Conservation (phyloP, 78 protist genomes). For the Dictyostelium intermedium region DNA sequence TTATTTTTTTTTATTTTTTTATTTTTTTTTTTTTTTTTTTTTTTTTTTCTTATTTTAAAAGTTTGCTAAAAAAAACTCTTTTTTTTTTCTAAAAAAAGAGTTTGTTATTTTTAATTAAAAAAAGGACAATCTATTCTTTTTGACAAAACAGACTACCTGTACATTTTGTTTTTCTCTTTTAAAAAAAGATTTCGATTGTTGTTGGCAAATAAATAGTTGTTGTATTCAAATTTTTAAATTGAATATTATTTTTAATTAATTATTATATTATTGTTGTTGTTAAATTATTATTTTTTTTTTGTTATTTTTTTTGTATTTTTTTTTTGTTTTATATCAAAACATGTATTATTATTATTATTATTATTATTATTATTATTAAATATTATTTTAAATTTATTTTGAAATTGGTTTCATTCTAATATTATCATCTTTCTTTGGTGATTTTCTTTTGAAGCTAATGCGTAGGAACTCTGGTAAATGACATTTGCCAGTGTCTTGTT, state of each 20-base stretch:
- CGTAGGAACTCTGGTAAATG: constrained; percentile 73
- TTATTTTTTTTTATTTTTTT: too few relatives aligned
- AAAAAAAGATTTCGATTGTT: not conserved
- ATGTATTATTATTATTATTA: not conserved
- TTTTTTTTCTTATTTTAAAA: too few relatives aligned
- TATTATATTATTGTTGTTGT: not conserved
- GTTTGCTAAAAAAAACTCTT: not conserved
- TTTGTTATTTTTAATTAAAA: too few relatives aligned
- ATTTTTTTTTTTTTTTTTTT: too few relatives aligned
- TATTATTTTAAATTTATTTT: not conserved
- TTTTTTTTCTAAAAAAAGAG: too few relatives aligned
- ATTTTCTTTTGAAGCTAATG: constrained; percentile 44
- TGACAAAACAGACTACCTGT: not conserved
- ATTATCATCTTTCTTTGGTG: constrained; percentile 43
- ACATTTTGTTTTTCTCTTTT: not conserved
- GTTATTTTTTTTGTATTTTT: not conserved
- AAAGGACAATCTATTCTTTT: not conserved
- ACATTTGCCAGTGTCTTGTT: constrained; percentile 78
- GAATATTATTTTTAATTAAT: not conserved
- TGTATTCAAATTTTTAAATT: not conserved
- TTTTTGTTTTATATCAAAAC: not conserved
- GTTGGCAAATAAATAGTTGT: not conserved
- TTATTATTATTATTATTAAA: not conserved
- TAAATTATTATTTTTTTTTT: not conserved
- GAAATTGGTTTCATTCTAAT: constrained; percentile 22